Base-by-base conservation (phyloP, 805 yeast species). In the Suhomyces sp. region DNA sequence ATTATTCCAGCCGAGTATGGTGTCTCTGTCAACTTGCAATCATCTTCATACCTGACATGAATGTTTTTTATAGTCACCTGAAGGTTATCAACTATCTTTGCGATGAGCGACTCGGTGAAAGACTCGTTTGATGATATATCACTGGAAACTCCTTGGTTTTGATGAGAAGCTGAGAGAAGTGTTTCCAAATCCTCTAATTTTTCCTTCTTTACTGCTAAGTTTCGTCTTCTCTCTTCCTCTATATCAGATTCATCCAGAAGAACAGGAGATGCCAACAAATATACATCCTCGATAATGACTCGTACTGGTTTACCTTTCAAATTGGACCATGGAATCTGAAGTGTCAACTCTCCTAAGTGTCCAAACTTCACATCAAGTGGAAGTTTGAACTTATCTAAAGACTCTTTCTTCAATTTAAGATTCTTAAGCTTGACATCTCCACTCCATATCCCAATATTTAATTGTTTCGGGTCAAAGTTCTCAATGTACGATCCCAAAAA, bases 291-390 rank as follows among this genome's bases (percentile, higher is more conserved):
- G 53, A 94, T 86, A 10, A 82, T 74, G 12, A 94, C 81, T 65
- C 89, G 89, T 6, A 93, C 98, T 0, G 99, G 98, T 62, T 92
- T 89, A 19, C 88, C 85, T 64, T 92, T 92, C 57, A 96, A 74
- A 63, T 91, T 94, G 1, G 97, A 86, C 97, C 98, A 96, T 0
- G 99, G 99, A 37, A 94, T 93, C 64, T 89, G 97, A 50, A 94
- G 72, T 0, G 96, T 87, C 56, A 94, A 76, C 58, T 87, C 89
- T 1, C 98, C 99, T 52, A 94, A 68, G 63, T 89, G 90, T 40
- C 99, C 99, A 64, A 87, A 87, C 55, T 82, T 81, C 12, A 96
- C 93, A 65, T 92, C 89, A 35, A 94, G 71, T 2, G 99, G 99
- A 37, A 96, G 71, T 55, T 87, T 83, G 57, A 94, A 79, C 59